Conservation (phyloP, 148 eudicot species). For the Silene uniflora region DNA sequence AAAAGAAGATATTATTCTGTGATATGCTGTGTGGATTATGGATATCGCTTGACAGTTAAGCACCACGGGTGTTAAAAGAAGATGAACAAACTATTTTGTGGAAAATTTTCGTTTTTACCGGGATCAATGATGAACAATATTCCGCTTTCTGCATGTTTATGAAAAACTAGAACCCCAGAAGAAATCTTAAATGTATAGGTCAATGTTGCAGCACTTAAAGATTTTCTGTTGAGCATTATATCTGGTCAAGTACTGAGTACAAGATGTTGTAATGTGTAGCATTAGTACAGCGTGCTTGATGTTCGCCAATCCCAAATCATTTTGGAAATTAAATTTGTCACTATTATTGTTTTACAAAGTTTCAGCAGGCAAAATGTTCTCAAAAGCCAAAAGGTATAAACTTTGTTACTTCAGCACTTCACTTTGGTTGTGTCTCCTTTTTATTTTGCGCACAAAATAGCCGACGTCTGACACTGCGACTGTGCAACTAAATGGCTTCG, state of each 20-base stretch:
- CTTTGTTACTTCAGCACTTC: not conserved
- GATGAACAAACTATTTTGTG: not conserved
- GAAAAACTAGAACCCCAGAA: not conserved
- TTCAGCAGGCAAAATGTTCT: not conserved
- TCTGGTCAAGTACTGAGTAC: too few relatives aligned
- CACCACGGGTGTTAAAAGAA: not conserved
- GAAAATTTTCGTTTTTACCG: not conserved
- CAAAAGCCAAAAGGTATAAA: too few relatives aligned
- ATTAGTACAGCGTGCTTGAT: not conserved
- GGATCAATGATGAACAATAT: not conserved
- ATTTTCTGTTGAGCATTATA: not conserved
- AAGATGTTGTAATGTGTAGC: not conserved
- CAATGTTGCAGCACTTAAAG: not conserved
- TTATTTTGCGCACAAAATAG: not conserved
- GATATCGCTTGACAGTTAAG: not conserved
- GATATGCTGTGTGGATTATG: conserved; percentile 11
- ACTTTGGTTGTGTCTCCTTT: not conserved
- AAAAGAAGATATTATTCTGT: conserved; percentile 17
- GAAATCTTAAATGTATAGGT: not conserved
- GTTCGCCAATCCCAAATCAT: not conserved
- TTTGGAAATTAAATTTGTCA: not conserved
- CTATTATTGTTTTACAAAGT: not conserved
- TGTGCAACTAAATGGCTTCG: not conserved
- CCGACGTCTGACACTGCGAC: not conserved
- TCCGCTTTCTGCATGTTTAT: not conserved